Percentiles rank a stretch among this genome's conserved stretches.
Conservation (phyloP, 768 basidiomycete genomes). For the Ramaria sp. region DNA sequence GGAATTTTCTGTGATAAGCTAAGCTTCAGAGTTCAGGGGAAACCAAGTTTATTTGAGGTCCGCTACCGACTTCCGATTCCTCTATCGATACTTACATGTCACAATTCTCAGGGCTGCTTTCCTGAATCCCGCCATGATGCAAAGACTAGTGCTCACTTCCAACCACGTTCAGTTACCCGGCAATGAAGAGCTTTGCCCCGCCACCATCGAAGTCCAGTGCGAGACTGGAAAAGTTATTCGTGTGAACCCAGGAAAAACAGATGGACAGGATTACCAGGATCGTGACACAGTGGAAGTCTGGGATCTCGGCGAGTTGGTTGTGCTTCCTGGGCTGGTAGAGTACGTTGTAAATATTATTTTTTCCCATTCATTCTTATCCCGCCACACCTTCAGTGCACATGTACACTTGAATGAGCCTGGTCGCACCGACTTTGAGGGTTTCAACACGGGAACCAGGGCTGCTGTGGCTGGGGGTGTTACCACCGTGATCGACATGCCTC, state of each 20-base stretch:
- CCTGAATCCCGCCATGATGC: no score
- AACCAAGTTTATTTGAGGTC: no score
- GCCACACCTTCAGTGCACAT: slow-evolving; percentile 46
- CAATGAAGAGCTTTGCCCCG: slow-evolving; percentile 37
- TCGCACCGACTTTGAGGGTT: slow-evolving; percentile 90
- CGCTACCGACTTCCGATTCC: no score
- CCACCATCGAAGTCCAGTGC: slow-evolving; percentile 41
- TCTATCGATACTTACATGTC: no score
- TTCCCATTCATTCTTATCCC: slow-evolving; percentile 6
- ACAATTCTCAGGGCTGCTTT: no score
- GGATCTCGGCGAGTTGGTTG: slow-evolving; percentile 46
- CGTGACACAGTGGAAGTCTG: slow-evolving; percentile 27
- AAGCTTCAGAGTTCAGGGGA: no score
- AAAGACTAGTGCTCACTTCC: slow-evolving; percentile 35
- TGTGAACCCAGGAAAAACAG: slow-evolving; percentile 28
- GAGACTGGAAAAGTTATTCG: slow-evolving; percentile 49
- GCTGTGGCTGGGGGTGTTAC: slow-evolving; percentile 93
- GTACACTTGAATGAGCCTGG: slow-evolving; percentile 94
- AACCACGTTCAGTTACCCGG: slow-evolving; percentile 48
- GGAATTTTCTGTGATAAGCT: no score
- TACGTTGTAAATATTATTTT: slow-evolving; percentile 23
- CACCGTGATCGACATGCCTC: slow-evolving; percentile 93
- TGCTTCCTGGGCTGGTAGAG: slow-evolving; percentile 81
- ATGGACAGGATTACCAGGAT: slow-evolving; percentile 21
- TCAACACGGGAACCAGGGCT: slow-evolving; percentile 82